A percentile compares a stretch with the other conserved stretches of the same genome.
Evolutionary conservation across 2,329 filamentous ascomycete genomes (phyloP).

Genomic region (Zasmidium angulare): DNA sequence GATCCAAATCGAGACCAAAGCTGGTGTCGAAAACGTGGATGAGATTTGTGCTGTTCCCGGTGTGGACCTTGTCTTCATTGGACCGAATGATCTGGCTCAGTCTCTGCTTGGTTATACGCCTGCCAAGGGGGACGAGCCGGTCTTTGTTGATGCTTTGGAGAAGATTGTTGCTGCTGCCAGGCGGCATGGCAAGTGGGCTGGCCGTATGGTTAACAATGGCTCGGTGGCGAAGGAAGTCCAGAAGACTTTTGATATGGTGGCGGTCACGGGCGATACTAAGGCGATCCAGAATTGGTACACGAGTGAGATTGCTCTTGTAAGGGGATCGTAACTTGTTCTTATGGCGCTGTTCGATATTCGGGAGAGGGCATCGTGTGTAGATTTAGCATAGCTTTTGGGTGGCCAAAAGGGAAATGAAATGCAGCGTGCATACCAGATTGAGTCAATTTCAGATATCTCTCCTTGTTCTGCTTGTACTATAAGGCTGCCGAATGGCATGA

Average conservation of each 20-base stretch:
- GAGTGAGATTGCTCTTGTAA: background rate
- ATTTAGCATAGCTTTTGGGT: too few relatives aligned
- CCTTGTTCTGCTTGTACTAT: too few relatives aligned
- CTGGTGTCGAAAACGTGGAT: conserved; percentile 41
- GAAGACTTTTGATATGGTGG: conserved; percentile 54
- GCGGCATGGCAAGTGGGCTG: conserved; percentile 65
- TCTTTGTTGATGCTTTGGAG: conserved; percentile 50
- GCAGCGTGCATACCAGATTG: too few relatives aligned
- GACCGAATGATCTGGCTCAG: conserved; percentile 29
- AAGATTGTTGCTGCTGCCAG: conserved; percentile 56
- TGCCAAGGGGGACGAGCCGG: conserved; percentile 42
- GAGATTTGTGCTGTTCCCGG: conserved; percentile 45
- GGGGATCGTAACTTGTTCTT: background rate
- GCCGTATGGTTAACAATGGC: conserved; percentile 51
- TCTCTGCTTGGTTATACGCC: conserved; percentile 51
- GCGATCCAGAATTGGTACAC: conserved; percentile 32
- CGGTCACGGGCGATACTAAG: conserved; percentile 25
- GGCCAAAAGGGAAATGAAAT: too few relatives aligned
- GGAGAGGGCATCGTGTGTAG: too few relatives aligned
- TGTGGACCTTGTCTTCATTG: conserved; percentile 3
- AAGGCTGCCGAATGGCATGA: too few relatives aligned
- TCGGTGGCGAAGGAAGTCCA: conserved; percentile 48
- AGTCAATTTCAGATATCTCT: too few relatives aligned
- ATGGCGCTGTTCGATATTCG: background rate
- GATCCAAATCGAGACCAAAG: conserved; percentile 46